Conservation (phyloP, 805 yeast genomes). For the Cyberlindnera euphorbiae region DNA sequence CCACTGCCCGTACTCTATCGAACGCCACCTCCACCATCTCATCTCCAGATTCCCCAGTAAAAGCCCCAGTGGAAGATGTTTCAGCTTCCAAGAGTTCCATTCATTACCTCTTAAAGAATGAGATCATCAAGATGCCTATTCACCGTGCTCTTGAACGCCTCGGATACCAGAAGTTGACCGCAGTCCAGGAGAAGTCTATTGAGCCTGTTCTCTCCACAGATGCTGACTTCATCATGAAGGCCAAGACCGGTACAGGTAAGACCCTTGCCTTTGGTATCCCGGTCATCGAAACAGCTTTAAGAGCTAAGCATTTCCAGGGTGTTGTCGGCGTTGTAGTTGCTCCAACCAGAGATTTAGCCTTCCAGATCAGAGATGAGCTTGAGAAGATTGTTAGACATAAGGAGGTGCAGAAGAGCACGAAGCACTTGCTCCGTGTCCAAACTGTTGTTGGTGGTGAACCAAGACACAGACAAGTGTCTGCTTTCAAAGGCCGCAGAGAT, state of each 20-base stretch:
- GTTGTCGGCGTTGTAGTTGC: constrained; percentile 68
- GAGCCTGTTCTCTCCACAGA: constrained; percentile 48
- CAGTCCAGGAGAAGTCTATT: constrained; percentile 63
- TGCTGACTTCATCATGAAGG: constrained; percentile 77
- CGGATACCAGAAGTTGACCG: constrained; percentile 52
- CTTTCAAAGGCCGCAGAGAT: constrained; percentile 26
- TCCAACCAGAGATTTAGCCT: constrained; percentile 90
- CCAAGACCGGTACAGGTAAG: constrained; percentile 95
- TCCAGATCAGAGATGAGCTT: constrained; percentile 69
- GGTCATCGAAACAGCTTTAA: constrained; percentile 52
- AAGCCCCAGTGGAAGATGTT: constrained; percentile 1
- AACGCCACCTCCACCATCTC: background rate
- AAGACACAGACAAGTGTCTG: constrained; percentile 32
- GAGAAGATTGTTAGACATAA: constrained; percentile 37
- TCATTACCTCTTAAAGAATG: constrained; percentile 25
- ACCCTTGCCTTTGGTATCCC: constrained; percentile 88
- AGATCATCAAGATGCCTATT: constrained; percentile 25
- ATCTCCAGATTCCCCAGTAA: background rate
- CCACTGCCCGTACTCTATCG: background rate
- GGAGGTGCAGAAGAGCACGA: constrained; percentile 17
- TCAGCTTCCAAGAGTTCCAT: constrained; percentile 13
- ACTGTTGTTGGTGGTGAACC: constrained; percentile 68
- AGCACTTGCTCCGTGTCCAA: constrained; percentile 34
- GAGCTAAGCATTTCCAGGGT: constrained; percentile 27
- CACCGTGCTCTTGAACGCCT: constrained; percentile 35